Conservation (phyloP, 495 filamentous ascomycete species). For the Podospora fimiseda region DNA sequence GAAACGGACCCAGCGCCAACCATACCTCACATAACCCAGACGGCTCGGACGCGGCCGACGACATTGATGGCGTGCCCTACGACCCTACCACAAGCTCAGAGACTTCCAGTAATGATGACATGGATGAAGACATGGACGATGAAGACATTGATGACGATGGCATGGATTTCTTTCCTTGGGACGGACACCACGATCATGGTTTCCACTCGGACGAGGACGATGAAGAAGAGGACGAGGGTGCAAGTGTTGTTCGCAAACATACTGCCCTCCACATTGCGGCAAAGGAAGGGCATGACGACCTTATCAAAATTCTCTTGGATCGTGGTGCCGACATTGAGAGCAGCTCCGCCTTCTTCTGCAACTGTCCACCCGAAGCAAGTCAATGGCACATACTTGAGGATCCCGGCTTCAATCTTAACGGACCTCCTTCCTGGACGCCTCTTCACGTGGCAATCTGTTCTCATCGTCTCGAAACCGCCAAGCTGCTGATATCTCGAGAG, state of each 20-base stretch:
- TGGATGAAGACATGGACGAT: neutral
- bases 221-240: neutral
- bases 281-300: constrained; percentile 1
- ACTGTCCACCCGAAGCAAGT: neutral
- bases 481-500: constrained; percentile 6
- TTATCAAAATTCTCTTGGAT: constrained; percentile 1
- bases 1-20: too few relatives aligned
- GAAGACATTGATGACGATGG: neutral
- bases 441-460: constrained; percentile 15
- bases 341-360: neutral
- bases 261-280: constrained; percentile 7
- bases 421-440: constrained; percentile 1
- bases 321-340: neutral
- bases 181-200: neutral
- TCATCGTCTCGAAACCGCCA: constrained; percentile 2
- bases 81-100: neutral
- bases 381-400: neutral
- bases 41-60: neutral
- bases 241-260: neutral
- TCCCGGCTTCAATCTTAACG: neutral
- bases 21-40: too few relatives aligned
- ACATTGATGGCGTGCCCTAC: neutral
- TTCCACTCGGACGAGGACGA: neutral
- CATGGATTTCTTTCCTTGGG: neutral
- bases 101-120: neutral